These are phyloP conservation scores for Cymbopogon citratus DNA, from an alignment of 176 grass and related monocot genomes.

Conservation along the genomic window DNA sequence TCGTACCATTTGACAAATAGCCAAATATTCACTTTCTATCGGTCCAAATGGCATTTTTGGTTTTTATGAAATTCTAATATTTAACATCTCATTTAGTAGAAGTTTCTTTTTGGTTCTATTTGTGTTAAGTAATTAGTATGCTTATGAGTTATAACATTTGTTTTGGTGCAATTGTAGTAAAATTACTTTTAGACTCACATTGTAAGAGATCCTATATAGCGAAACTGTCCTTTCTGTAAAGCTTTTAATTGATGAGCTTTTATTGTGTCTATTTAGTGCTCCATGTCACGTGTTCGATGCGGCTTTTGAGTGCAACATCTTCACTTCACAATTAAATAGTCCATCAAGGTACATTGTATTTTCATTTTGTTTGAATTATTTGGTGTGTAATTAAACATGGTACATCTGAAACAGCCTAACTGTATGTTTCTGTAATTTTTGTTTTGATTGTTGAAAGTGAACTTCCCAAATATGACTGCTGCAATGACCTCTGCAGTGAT, in stretches of 20 bases:
- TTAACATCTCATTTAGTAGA: no score
- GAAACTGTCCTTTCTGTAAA: neutral
- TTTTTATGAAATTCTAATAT: no score
- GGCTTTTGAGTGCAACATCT: slow-evolving; percentile 57
- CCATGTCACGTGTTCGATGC: slow-evolving; percentile 71
- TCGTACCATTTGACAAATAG: no score
- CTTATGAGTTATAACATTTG: neutral
- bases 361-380: neutral
- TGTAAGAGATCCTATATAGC: neutral
- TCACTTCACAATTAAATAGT: slow-evolving; percentile 47
- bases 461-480: neutral
- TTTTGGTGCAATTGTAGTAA: neutral
- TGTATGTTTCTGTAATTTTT: slow-evolving; percentile 13
- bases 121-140: no score
- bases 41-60: no score
- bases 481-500: slow-evolving; percentile 42
- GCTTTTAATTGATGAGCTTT: slow-evolving; percentile 22
- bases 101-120: no score
- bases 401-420: neutral
- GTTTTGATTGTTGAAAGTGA: slow-evolving; percentile 12
- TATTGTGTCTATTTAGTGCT: slow-evolving; percentile 43
- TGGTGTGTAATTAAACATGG: neutral
- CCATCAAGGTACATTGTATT: slow-evolving; percentile 47
- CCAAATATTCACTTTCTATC: no score
- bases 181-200: neutral